Percentiles rank a stretch among this genome's conserved stretches.
Conservation (phyloP, 495 filamentous ascomycete species). For the Tuber brumale region DNA sequence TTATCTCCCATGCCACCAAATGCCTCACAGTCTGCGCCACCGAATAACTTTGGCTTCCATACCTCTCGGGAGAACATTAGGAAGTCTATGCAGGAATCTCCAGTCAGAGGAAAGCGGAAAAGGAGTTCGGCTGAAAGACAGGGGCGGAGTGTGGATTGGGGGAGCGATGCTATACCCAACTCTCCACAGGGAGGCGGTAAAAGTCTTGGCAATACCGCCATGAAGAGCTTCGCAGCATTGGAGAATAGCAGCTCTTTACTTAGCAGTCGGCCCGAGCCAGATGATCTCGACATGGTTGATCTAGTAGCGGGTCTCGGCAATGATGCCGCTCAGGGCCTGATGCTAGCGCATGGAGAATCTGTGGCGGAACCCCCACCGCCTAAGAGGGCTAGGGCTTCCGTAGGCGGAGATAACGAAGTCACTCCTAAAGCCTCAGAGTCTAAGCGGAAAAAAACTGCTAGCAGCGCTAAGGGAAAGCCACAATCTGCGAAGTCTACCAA, state of each 20-base stretch:
- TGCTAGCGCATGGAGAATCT: neutral
- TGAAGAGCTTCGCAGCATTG: slow-evolving; percentile 23
- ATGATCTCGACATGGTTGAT: slow-evolving; percentile 35
- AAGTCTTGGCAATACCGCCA: slow-evolving; percentile 9
- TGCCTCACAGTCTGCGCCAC: neutral
- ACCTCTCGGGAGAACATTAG: slow-evolving; percentile 1
- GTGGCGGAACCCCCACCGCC: neutral
- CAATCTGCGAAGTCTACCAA: neutral
- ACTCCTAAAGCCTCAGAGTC: neutral
- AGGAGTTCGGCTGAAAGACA: slow-evolving; percentile 6
- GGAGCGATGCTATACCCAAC: neutral
- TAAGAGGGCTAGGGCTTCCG: neutral
- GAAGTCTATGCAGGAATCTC: slow-evolving; percentile 7
- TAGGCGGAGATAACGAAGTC: neutral
- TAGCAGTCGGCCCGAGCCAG: slow-evolving; percentile 29
- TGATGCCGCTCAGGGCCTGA: slow-evolving; percentile 2
- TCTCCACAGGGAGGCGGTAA: neutral
- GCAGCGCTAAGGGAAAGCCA: neutral
- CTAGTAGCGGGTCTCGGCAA: slow-evolving; percentile 24
- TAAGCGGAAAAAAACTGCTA: neutral
- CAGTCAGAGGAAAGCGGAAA: slow-evolving; percentile 21
- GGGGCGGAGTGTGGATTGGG: neutral
- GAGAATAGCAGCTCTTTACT: slow-evolving; percentile 17
- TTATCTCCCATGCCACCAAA: slow-evolving; percentile 6
- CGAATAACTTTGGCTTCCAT: neutral